Percentiles rank a stretch among this genome's conserved stretches.
These are phyloP conservation scores for Fraxinus dipetala DNA, from an alignment of 305 asterid genomes.

Conservation along the genomic window DNA sequence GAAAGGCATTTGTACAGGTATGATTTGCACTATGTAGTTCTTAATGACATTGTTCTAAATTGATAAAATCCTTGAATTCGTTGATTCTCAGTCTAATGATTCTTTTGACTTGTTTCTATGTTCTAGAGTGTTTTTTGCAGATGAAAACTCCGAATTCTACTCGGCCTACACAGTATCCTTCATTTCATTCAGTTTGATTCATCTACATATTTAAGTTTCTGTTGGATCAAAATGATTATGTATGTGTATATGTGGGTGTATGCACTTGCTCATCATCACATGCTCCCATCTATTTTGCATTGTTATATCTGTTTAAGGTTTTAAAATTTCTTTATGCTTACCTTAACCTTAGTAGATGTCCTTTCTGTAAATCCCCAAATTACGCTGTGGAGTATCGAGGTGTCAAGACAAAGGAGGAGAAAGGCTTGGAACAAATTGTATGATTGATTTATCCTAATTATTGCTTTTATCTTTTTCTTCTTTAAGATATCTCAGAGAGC, in stretches of 20 bases:
- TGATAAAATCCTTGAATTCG: neutral
- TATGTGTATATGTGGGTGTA: conserved; percentile 2
- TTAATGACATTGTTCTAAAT: neutral
- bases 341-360: conserved; percentile 74
- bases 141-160: conserved; percentile 95
- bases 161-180: conserved; percentile 99
- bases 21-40: neutral
- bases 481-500: conserved; percentile 4
- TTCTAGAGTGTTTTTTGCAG: conserved; percentile 88
- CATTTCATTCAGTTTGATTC: conserved; percentile 13
- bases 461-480: conserved; percentile 2
- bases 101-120: conserved; percentile 23
- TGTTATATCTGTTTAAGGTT: conserved; percentile 7
- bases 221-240: neutral
- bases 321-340: conserved; percentile 14
- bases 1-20: conserved; percentile 99
- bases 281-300: neutral
- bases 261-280: neutral
- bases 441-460: neutral
- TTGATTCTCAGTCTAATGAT: neutral
- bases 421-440: neutral
- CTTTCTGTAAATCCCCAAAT: conserved; percentile 76
- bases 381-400: neutral
- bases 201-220: conserved; percentile 1
- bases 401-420: neutral